A percentile compares a stretch with the other conserved stretches of the same genome.
Conservation (phyloP, 345 rosid species). For the Eucalyptus pauciflora region DNA sequence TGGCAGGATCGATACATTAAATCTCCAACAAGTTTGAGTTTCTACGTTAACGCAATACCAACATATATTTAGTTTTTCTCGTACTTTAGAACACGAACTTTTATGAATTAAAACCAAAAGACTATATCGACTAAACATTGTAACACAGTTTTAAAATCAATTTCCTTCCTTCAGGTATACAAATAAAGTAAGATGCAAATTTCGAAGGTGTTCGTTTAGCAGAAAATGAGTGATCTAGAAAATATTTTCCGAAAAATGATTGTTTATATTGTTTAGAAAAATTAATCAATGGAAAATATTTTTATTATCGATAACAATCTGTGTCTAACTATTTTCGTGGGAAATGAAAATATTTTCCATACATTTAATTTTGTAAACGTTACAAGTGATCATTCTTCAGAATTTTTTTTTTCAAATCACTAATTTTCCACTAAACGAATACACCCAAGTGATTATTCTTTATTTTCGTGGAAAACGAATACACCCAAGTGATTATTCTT, state of each 20-base stretch:
- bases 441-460: no score
- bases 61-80: neutral
- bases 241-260: no score
- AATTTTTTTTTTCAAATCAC: fast-evolving
- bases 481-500: no score
- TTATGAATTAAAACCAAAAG: neutral
- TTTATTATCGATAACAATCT: no score
- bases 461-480: neutral
- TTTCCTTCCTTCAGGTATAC: neutral
- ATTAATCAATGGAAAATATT: no score
- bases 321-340: fast-evolving
- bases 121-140: neutral
- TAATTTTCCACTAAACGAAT: no score
- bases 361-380: no score
- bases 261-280: no score
- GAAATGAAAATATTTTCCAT: no score
- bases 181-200: neutral
- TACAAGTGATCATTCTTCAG: no score
- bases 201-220: neutral
- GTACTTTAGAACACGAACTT: neutral
- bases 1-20: neutral
- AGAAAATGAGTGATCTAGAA: no score
- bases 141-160: neutral
- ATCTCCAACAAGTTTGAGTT: neutral
- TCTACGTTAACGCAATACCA: neutral